Percentiles rank a stretch among this genome's conserved stretches.
These are phyloP conservation scores for Calocera viscosa DNA, from an alignment of 768 basidiomycete genomes.

Conservation along the genomic window DNA sequence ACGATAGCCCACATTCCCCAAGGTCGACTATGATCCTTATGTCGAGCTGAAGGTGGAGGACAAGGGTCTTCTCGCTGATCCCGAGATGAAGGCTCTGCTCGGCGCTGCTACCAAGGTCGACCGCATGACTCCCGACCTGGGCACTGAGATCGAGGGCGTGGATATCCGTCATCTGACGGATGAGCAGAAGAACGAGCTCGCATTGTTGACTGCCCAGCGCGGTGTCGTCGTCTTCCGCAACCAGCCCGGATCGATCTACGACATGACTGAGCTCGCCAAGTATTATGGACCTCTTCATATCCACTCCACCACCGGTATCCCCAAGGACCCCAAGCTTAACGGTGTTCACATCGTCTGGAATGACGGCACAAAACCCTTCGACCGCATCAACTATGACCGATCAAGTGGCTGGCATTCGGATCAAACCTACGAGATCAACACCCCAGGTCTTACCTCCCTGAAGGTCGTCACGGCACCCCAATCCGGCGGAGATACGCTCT, in stretches of 20 bases:
- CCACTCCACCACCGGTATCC: conserved; percentile 27
- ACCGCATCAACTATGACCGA: neutral
- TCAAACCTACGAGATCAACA: conserved; percentile 28
- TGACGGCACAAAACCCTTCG: neutral
- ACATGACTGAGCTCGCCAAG: conserved; percentile 1
- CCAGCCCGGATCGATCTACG: conserved; percentile 3
- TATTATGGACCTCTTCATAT: conserved; percentile 19
- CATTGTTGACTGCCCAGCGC: neutral
- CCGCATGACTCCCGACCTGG: neutral
- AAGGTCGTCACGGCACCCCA: conserved; percentile 25
- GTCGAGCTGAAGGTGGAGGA: conserved; percentile 5
- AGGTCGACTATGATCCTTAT: conserved; percentile 8
- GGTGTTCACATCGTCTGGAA: conserved; percentile 15
- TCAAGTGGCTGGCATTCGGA: conserved; percentile 15
- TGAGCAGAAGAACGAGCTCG: conserved; percentile 10
- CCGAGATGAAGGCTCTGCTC: neutral
- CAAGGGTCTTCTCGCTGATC: conserved; percentile 2
- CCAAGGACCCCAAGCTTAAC: conserved; percentile 20
- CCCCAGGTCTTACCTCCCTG: conserved; percentile 28
- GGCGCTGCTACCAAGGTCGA: conserved; percentile 8
- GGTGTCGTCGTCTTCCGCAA: conserved; percentile 9
- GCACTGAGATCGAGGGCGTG: conserved; percentile 2
- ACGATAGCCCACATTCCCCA: neutral
- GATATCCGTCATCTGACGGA: conserved; percentile 5
- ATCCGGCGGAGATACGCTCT: conserved; percentile 24